Conservation (phyloP, 2,329 filamentous ascomycete genomes). For the Hansfordia pulvinata region DNA sequence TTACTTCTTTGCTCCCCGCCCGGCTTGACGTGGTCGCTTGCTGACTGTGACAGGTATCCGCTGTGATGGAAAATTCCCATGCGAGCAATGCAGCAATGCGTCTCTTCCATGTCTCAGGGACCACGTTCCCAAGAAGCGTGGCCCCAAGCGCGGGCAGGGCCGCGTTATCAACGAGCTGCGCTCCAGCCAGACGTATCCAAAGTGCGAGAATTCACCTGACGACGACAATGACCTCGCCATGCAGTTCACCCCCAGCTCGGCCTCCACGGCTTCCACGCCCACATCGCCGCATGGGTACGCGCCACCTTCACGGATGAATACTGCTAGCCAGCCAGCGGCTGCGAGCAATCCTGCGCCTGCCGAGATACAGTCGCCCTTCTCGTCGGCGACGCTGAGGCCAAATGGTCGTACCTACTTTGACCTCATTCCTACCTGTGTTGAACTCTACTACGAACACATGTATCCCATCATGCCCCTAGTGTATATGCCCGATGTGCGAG, state of each 20-base stretch:
- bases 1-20: no score
- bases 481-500: constrained; percentile 39
- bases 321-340: no score
- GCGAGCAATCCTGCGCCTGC: neutral
- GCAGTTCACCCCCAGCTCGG: constrained; percentile 2
- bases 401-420: constrained; percentile 26
- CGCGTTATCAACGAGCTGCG: constrained; percentile 50
- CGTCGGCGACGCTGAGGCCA: constrained; percentile 28
- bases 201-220: no score
- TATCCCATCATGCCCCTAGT: constrained; percentile 52
- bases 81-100: constrained; percentile 46
- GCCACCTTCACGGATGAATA: neutral
- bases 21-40: no score
- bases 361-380: constrained; percentile 22
- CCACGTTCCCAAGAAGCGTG: constrained; percentile 49
- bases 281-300: neutral
- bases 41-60: no score
- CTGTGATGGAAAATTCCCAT: constrained; percentile 33
- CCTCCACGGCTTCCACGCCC: constrained; percentile 1
- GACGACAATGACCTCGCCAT: constrained; percentile 1
- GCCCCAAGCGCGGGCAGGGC: constrained; percentile 47
- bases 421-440: constrained; percentile 39
- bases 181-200: no score
- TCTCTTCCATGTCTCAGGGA: constrained; percentile 50
- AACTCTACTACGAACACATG: constrained; percentile 47